These are phyloP conservation scores for Russula abietina DNA, from an alignment of 768 basidiomycete species.

Conservation along the genomic window DNA sequence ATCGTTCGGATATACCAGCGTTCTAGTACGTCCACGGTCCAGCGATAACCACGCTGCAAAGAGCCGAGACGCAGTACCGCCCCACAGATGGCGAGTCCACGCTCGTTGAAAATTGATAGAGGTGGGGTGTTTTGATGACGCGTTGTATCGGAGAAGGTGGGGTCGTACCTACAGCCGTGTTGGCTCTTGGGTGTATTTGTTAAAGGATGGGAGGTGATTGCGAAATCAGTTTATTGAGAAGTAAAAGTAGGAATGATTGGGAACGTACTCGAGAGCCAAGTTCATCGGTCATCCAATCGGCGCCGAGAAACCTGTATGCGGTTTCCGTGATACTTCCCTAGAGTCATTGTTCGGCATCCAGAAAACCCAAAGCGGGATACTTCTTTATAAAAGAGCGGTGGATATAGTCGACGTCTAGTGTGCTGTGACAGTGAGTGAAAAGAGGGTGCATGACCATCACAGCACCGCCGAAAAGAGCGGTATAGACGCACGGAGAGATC, in stretches of 20 bases:
- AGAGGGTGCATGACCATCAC: slow-evolving; percentile 63
- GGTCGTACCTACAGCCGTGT: slow-evolving; percentile 41
- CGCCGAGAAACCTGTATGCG: too few species aligned
- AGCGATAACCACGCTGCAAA: slow-evolving; percentile 44
- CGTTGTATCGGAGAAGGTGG: slow-evolving; percentile 48
- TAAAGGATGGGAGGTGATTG: too few species aligned
- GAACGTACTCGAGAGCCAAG: too few species aligned
- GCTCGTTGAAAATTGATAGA: slow-evolving; percentile 54
- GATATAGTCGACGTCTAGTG: too few species aligned
- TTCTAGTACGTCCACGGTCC: slow-evolving; percentile 52
- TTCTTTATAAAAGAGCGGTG: too few species aligned
- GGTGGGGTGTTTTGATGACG: slow-evolving; percentile 35
- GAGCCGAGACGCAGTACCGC: slow-evolving; percentile 58
- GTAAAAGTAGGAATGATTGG: too few species aligned
- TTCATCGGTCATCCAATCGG: too few species aligned
- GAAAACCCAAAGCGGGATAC: too few species aligned
- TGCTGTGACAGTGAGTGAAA: slow-evolving; percentile 42
- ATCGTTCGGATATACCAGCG: slow-evolving; percentile 52
- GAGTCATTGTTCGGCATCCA: too few species aligned
- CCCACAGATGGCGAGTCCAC: slow-evolving; percentile 53
- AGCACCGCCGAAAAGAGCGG: slow-evolving; percentile 50
- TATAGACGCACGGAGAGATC: slow-evolving; percentile 48
- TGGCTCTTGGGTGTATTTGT: slow-evolving; percentile 16
- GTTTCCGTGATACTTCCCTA: too few species aligned
- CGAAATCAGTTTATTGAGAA: too few species aligned